Evolutionary conservation across 257 asterid species (phyloP), one percentile per base, ranked within the genome.

Genomic region (Cinchona pubescens): DNA sequence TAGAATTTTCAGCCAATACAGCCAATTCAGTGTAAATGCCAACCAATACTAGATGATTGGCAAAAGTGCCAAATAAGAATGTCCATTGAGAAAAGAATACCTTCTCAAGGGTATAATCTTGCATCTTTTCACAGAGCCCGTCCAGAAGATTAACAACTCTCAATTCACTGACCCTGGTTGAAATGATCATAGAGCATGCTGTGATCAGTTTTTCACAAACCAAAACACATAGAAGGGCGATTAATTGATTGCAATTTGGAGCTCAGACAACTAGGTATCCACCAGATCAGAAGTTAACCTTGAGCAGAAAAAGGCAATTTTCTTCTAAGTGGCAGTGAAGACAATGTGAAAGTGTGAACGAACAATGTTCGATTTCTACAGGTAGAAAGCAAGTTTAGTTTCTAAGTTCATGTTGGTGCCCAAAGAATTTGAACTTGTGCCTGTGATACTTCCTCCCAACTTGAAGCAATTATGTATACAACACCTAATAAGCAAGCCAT

Each of bases 51-150:
- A 11, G 43, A 58, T 32, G 37, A n/a, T 27, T 25, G 38, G 62
- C 7, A 5, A 19, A 51, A 12, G 49, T 29, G 64, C 58, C 51
- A 80, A 82, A 73, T 42, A 58, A 68, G 78, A 42, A 74, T 67
- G 75, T 56, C 19, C 51, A 53, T 34, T n/a, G 71, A 37, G 42
- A 43, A 69, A 66, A 13, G 69, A 35, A 70, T 82, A 90, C 99
- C 99, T 92, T 88, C 87, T 94, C 96, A 76, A 92, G 93, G 70
- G 97, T 92, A 82, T 94, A 94, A 74, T 92, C 99, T 86, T 94
- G 97, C 99, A 94, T 92, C 83, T 88, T 94, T 60, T 94, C 99
- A 58, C 98, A 94, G 56, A 94, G 96, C 60, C 91, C 97, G 81
- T 94, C 99, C 67, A 94, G 85, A 78, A 92, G 97, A 65, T 94